Evolutionary conservation across 306 rosid genomes (phyloP), one percentile per base, ranked within the genome.

Genomic region (Carpinus viminea): DNA sequence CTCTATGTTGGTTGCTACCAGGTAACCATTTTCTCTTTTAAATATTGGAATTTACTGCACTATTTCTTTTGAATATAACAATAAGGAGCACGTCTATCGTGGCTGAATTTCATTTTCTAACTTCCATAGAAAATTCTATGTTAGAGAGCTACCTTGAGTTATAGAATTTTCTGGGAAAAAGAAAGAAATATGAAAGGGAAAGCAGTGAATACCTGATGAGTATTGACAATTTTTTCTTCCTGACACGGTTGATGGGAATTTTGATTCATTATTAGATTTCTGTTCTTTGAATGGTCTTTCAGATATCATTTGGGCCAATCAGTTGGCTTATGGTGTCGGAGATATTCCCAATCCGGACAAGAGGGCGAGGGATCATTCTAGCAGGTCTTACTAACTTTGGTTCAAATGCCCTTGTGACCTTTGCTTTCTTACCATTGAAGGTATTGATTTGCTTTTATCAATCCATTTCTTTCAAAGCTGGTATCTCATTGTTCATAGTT

Each of bases 301-400:
- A 95, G 98, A 91, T 95, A 85, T 95, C 98, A 68, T 92, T 95
- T 84, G 98, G 98, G 78, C 98, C 98, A 16, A 92, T 95, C 81
- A 95, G 98, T 81, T 95, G 98, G 97, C 97, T 95, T 53, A 91
- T 95, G 98, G 98, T 92, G 77, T 95, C 98, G 1, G 97, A 92
- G 86, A 78, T 95, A 72, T 95, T 95, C 83, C 98, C 98, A 3
- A 82, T 92, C 74, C 97, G 90, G 68, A 91, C 97, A 4, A 92
- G 98, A 88, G 98, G 98, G 77, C 87, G 90, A 59, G 98, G 98
- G 80, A 95, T 92, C 64, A 95, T 98, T 80, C 93, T 95, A 54
- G 96, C 99, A 57, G 98, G 91, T 84, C 98, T 95, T 77, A 86
- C 98, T 24, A 95, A 95, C 86, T 95, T 95, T 5, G 99, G 96